Base-by-base conservation (phyloP, 2,329 filamentous ascomycete species). In the Aureobasidium sp. region DNA sequence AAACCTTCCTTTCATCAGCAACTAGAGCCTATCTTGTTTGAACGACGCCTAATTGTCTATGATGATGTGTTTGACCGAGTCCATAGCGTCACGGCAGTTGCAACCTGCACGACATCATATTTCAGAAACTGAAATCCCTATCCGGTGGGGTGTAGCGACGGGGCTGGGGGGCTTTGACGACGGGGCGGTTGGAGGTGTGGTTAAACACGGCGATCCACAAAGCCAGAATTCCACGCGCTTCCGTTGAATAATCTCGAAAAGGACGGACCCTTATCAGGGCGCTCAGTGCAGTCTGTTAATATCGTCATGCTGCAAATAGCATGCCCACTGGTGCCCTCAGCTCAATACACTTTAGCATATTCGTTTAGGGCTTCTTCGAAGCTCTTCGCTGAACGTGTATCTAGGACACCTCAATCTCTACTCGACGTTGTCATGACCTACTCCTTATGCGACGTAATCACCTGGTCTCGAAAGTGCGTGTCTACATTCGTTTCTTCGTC, bases 281-380 rank as follows among this genome's bases (percentile, higher is more conserved):
- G 46, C 20, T 15, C 6, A 48, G 46, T 48, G n/a, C 5, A 23
- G n/a, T 20, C 15, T 27, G n/a, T 6, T 34, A 17, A 15, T 10
- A 42, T 57, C 53, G 53, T 57, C 53, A 57, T 57, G 9, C 29
- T 57, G 27, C 39, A 29, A 13, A 32, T 42, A 23, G 52, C 37
- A 42, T 42, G 8, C 37, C 37, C 23, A 9, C 13, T 15, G 39
- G 17, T 36, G 41, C 10, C 29, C 13, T 29, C 53, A 57, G 41
- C 29, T 26, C 51, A 41, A 12, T 15, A 17, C 15, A 6, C 6
- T 55, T 52, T 5, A 15, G 34, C 20, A 52, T 36, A 8, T 8
- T 20, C 20, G 6, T 39, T 13, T 39, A 52, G 27, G n/a, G 27
- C 29, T 51, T 51, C 29, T 32, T 12, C 3, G 47, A 17, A 15